Evolutionary conservation across 169 alveolate species (phyloP), one percentile per base, ranked within the genome.

Genomic region (Plasmodium adleri): DNA sequence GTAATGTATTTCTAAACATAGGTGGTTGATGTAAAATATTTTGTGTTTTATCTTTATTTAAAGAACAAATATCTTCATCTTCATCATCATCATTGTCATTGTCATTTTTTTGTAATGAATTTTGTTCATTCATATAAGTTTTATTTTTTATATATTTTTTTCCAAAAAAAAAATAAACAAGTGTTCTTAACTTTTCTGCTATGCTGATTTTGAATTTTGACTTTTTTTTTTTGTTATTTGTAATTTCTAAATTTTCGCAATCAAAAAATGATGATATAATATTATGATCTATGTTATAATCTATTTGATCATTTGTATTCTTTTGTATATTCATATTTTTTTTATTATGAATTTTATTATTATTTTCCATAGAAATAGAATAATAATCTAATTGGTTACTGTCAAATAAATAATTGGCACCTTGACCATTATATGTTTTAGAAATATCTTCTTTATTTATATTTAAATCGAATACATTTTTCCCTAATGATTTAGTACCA

Each of bases 401-500:
- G 54, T 80, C 90, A 28, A 80, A 80, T 12, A 32, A 39, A 32
- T 52, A 68, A 56, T 80, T 80, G 0, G 39, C 90, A 56, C 8
- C 20, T n/a, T 58, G 56, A 8, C 20, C 22, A 3, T 22, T n/a
- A 13, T 49, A 10, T 43, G 45, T 80, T 13, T 39, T 4, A 49
- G 32, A 28, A 28, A 32, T 28, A 49, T 28, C 59, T 9, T 56
- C 73, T 54, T 80, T 80, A 22, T 66, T 54, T 32, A 80, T 58
- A 49, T 92, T 92, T 24, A 92, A 43, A 52, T 91, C 95, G 60
- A 92, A 92, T 1, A 92, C 88, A 73, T 92, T 92, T 63, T 89
- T 88, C 8, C 95, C 95, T 72, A 92, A 50, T 5, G 95, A 83
- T 60, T 92, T 92, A 1, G 93, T 92, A 8, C 95, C 95, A 52